These are phyloP conservation scores for Kingdonia uniflora DNA, from an alignment of 164 flowering plant genomes.

Conservation along the genomic window DNA sequence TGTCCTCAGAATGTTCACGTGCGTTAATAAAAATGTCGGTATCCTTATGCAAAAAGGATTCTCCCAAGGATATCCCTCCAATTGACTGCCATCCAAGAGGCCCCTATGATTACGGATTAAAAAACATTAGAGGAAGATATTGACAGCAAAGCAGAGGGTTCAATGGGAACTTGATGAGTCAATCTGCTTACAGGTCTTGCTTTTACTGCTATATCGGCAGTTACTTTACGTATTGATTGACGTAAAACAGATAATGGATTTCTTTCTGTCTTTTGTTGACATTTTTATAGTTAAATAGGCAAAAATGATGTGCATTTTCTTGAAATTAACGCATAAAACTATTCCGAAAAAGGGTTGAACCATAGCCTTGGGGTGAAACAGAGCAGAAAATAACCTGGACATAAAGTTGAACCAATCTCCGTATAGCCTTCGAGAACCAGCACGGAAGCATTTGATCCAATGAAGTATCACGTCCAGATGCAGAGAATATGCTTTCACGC, in stretches of 20 bases:
- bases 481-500: slow-evolving; percentile 73
- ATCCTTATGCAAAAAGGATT: slow-evolving; percentile 34
- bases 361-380: neutral
- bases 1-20: slow-evolving; percentile 43
- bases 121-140: neutral
- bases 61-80: slow-evolving; percentile 37
- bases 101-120: slow-evolving; percentile 39
- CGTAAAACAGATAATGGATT: too few relatives aligned
- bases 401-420: slow-evolving; percentile 84
- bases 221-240: too few relatives aligned
- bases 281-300: too few relatives aligned
- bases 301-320: too few relatives aligned
- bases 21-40: slow-evolving; percentile 28
- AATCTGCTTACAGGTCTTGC: too few relatives aligned
- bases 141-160: neutral
- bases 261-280: too few relatives aligned
- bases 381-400: slow-evolving; percentile 56
- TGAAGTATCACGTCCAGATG: slow-evolving; percentile 79
- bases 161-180: too few relatives aligned
- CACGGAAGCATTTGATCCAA: slow-evolving; percentile 87
- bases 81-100: slow-evolving; percentile 89
- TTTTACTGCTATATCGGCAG: too few relatives aligned
- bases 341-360: neutral
- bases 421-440: slow-evolving; percentile 82
- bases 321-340: neutral